Base-by-base conservation (phyloP, 371 early-diverging fungal genomes). In the Parasitella parasitica region DNA sequence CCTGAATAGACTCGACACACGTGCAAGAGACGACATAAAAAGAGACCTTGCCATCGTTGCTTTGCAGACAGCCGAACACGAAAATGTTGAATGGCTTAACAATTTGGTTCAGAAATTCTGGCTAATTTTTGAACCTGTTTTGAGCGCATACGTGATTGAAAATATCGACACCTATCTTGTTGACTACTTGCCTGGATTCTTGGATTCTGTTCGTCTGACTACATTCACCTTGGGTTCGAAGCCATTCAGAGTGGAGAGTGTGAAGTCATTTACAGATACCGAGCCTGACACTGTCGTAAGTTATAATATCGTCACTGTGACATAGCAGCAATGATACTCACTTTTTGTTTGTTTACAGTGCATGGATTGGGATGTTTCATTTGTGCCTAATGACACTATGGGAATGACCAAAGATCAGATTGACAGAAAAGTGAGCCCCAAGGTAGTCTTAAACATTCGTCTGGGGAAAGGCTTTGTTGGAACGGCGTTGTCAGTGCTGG, bases 31-130 rank as follows among this genome's bases (percentile, higher is more conserved):
- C 61, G 90, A 92, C 60, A 75, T 90, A n/a, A 75, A 80, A 35
- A 84, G 91, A 20, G 89, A 86, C 34, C 54, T 87, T 18, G 70
- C 82, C 24, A 68, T 71, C 20, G 65, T 77, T 30, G 65, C 71
- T 28, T 48, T 86, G 11, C 88, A 81, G 12, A n/a, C 32, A 11
- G 64, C 74, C 12, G 78, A 83, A 28, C 69, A 70, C 27, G 99
- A 99, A 75, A 88, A 91, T 32, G 95, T 91, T 4, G 96, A 96
- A 60, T 99, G 99, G 99, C 74, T 99, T 57, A 99, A 99, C 76
- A 89, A 86, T 67, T 94, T 98, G 38, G 16, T 73, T 22, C 67
- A 75, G 52, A 81, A 80, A 51, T 94, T 97, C 72, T 99, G 99
- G 99, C 80, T 91, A 20, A 93, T 94, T 51, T 94, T 91, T 62